Percentiles rank a stretch among this genome's conserved stretches.
phyloP scores from a whole-genome alignment of 345 rosid genomes.

The Noccaea caerulescens region DNA sequence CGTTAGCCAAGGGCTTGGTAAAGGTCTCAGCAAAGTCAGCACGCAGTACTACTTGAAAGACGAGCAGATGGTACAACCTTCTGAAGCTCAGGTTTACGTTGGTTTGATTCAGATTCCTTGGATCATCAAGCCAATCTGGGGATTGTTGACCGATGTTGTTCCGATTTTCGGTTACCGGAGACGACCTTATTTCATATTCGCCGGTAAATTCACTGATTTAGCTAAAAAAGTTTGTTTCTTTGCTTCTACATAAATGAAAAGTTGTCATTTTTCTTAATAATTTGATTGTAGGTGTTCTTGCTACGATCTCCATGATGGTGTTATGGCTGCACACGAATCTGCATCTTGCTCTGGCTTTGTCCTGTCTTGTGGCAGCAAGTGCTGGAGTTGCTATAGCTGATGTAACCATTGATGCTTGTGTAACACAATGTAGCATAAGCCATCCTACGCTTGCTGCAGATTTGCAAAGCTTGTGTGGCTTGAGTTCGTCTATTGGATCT shows the following conservation, averaged over 20 bases:
- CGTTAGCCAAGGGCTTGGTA: constrained; percentile 67
- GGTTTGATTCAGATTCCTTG: constrained; percentile 67
- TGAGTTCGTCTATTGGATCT: constrained; percentile 67
- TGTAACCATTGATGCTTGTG: constrained; percentile 80
- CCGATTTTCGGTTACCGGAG: constrained; percentile 63
- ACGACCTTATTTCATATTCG: constrained; percentile 66
- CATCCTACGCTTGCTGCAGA: constrained; percentile 74
- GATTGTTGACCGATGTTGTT: constrained; percentile 64
- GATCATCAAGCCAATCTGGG: constrained; percentile 80
- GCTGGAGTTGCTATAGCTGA: constrained; percentile 72
- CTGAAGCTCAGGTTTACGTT: constrained; percentile 54
- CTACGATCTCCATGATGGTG: constrained; percentile 58
- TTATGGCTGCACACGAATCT: constrained; percentile 54
- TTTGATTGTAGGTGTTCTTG: constrained; percentile 50
- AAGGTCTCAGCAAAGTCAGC: constrained; percentile 57
- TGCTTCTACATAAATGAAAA: constrained; percentile 16
- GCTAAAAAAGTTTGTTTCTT: background rate
- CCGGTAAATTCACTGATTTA: constrained; percentile 48
- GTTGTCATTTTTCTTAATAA: background rate
- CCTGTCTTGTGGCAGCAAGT: constrained; percentile 56
- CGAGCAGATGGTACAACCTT: constrained; percentile 70
- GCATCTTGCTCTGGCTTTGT: constrained; percentile 57
- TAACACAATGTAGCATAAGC: constrained; percentile 61
- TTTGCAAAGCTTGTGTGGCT: constrained; percentile 77
- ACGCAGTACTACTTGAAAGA: constrained; percentile 77